Percentiles rank a stretch among this genome's conserved stretches.
phyloP scores from a whole-genome alignment of 257 asterid genomes.

The Solanum sejunctum region DNA sequence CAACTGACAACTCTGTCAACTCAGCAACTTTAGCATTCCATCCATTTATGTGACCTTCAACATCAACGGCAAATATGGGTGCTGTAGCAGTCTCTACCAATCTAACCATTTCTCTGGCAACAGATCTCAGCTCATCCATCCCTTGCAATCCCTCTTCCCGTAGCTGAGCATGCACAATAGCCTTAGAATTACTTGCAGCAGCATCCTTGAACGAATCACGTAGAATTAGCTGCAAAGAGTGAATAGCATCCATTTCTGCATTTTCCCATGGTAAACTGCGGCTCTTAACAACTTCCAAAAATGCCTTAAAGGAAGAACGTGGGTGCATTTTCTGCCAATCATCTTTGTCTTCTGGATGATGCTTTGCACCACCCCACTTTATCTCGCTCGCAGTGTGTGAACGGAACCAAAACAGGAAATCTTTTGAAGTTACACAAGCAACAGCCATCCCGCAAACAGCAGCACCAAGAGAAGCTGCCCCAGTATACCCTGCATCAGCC shows the following conservation, averaged over 20 bases:
- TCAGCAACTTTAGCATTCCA: slow-evolving; percentile 23
- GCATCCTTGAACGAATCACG: slow-evolving; percentile 32
- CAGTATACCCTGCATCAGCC: slow-evolving; percentile 46
- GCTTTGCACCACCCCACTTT: slow-evolving; percentile 67
- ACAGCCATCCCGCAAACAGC: slow-evolving; percentile 63
- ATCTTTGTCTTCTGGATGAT: slow-evolving; percentile 50
- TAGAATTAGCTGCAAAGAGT: slow-evolving; percentile 45
- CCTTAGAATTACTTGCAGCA: slow-evolving; percentile 22
- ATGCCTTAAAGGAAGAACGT: slow-evolving; percentile 39
- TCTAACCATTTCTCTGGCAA: slow-evolving; percentile 48
- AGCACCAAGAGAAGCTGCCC: slow-evolving; percentile 38
- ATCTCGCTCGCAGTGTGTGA: slow-evolving; percentile 46
- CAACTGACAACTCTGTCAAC: slow-evolving; percentile 40
- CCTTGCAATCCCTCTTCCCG: slow-evolving; percentile 19
- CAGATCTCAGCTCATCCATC: slow-evolving; percentile 41
- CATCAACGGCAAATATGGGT: slow-evolving; percentile 50
- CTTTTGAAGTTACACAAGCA: slow-evolving; percentile 29
- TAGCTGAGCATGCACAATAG: slow-evolving; percentile 11
- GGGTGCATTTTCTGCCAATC: slow-evolving; percentile 47
- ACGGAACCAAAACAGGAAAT: slow-evolving; percentile 49
- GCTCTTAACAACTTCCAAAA: slow-evolving; percentile 47
- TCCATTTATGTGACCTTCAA: slow-evolving; percentile 35
- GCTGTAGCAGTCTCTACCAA: slow-evolving; percentile 54
- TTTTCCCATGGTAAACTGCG: slow-evolving; percentile 40
- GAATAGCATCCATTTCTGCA: slow-evolving; percentile 53